phyloP scores from a whole-genome alignment of 805 yeast genomes.

The Candida ipomoeae region DNA sequence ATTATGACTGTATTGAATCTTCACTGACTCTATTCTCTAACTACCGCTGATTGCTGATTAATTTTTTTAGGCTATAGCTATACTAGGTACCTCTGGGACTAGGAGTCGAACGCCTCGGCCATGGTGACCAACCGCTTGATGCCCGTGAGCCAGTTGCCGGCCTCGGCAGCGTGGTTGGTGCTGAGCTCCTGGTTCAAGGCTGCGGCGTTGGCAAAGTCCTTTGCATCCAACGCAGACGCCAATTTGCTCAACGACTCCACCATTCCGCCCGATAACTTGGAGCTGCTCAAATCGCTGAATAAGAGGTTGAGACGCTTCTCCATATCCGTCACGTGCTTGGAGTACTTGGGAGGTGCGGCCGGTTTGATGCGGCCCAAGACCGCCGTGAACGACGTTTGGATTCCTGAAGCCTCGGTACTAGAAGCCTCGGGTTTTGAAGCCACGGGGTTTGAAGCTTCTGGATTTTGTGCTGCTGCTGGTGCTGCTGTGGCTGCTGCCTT shows the following conservation, averaged over 20 bases:
- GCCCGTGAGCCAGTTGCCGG: conserved; percentile 92
- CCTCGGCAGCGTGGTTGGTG: conserved; percentile 61
- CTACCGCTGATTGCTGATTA: no score
- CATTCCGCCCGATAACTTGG: conserved; percentile 54
- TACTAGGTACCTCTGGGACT: neutral
- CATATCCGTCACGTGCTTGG: conserved; percentile 73
- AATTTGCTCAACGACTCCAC: conserved; percentile 50
- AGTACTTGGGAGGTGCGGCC: conserved; percentile 66
- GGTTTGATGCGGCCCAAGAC: conserved; percentile 65
- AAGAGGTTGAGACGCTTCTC: conserved; percentile 75
- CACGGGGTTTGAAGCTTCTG: no score
- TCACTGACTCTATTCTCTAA: no score
- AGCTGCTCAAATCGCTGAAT: conserved; percentile 72
- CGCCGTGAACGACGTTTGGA: conserved; percentile 51
- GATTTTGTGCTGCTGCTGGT: neutral
- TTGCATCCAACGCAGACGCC: conserved; percentile 44
- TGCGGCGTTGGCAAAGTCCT: conserved; percentile 59
- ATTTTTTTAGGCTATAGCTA: no score
- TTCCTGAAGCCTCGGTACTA: conserved; percentile 22
- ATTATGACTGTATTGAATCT: no score
- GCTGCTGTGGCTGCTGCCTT: conserved; percentile 10
- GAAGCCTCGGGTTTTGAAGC: neutral
- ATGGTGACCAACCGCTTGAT: conserved; percentile 82
- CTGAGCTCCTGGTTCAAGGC: conserved; percentile 54
- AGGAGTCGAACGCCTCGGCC: conserved; percentile 36